Conservation (phyloP, 2,329 filamentous ascomycete species). For the Amauroascus niger region DNA sequence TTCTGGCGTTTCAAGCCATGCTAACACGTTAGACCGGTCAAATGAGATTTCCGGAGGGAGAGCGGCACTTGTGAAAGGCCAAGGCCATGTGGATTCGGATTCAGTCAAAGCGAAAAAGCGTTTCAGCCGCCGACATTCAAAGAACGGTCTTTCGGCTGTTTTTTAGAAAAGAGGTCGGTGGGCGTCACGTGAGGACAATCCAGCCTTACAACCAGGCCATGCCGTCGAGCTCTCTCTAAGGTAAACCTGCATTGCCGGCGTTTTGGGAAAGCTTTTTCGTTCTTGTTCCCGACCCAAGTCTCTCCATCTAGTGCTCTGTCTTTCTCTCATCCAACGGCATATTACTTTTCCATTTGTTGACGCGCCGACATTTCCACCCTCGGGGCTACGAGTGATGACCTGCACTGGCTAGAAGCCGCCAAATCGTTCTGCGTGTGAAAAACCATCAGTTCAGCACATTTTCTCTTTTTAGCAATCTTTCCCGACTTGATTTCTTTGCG, state of each 20-base stretch:
- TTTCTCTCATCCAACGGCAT: conserved; percentile 6
- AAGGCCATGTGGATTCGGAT: conserved; percentile 38
- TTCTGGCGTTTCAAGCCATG: conserved; percentile 60
- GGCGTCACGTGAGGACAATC: not conserved
- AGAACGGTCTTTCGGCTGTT: conserved; percentile 82
- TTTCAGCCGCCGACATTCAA: conserved; percentile 89
- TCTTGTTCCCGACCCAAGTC: not conserved
- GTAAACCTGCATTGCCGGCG: conserved; percentile 11
- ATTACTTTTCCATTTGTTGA: conserved; percentile 1
- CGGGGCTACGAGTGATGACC: conserved; percentile 16
- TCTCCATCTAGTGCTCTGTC: not conserved
- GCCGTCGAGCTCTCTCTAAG: conserved; percentile 5
- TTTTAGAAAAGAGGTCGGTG: conserved; percentile 46
- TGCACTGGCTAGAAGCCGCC: conserved; percentile 7
- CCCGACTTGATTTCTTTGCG: not conserved
- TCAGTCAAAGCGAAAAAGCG: conserved; percentile 51
- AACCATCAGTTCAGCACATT: not conserved
- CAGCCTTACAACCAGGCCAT: not conserved
- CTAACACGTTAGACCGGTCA: conserved; percentile 37
- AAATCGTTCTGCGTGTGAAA: conserved; percentile 10
- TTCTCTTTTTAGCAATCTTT: not conserved
- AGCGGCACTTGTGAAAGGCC: conserved; percentile 36
- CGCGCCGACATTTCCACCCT: conserved; percentile 1
- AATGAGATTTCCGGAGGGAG: conserved; percentile 38
- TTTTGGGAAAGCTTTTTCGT: not conserved